Percentiles rank a stretch among this genome's conserved stretches.
These are phyloP conservation scores for Acacia concinna DNA, from an alignment of 331 rosid species.

Conservation along the genomic window DNA sequence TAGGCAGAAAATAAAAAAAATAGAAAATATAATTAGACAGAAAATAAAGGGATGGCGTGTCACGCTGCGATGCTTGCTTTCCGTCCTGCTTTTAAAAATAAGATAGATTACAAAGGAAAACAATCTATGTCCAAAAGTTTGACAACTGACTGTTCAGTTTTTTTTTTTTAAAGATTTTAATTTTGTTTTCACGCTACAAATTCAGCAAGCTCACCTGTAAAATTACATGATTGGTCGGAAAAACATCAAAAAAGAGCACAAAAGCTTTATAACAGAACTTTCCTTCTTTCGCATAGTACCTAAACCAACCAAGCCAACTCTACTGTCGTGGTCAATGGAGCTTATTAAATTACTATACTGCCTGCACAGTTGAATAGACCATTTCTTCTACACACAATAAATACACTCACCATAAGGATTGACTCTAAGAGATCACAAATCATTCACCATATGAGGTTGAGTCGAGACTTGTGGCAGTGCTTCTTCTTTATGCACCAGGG, in stretches of 20 bases:
- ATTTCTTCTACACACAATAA: conserved; percentile 1
- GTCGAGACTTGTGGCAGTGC: conserved; percentile 60
- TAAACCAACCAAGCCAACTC: not conserved
- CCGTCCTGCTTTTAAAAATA: no score
- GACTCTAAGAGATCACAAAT: not conserved
- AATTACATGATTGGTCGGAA: not conserved
- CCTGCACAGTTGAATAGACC: not conserved
- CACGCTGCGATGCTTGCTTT: no score
- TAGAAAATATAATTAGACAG: no score
- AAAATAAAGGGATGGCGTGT: no score
- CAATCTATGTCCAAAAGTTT: not conserved
- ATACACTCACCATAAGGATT: not conserved
- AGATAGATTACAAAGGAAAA: no score
- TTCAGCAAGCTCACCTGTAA: not conserved
- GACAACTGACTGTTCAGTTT: no score
- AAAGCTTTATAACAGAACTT: not conserved
- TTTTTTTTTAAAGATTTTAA: no score
- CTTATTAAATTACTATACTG: not conserved
- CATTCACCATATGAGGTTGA: conserved; percentile 51
- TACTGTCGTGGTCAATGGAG: not conserved
- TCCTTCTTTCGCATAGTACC: not conserved
- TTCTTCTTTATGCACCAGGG: conserved; percentile 68
- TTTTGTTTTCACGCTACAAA: no score
- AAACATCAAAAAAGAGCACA: not conserved
- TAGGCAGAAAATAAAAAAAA: no score